Conservation (phyloP, 2,329 filamentous ascomycete species). For the Endoconidiophora laricicola region DNA sequence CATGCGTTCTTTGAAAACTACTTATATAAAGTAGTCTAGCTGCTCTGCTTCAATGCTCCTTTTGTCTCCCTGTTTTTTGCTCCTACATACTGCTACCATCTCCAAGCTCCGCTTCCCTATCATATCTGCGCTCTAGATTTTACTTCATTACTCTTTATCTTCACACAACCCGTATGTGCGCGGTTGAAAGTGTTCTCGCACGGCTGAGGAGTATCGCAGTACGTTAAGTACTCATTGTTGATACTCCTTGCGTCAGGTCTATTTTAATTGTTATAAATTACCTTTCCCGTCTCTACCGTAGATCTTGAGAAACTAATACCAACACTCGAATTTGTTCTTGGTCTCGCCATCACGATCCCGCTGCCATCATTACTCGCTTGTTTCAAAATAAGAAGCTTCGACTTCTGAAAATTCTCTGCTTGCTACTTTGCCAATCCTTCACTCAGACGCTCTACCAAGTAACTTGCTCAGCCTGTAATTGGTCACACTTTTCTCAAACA, state of each 20-base stretch:
- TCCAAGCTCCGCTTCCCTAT: not conserved
- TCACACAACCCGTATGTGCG: constrained; percentile 10
- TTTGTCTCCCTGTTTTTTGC: not conserved
- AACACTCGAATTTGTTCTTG: too few species aligned
- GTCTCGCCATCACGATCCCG: too few species aligned
- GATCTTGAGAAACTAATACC: too few species aligned
- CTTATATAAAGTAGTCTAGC: too few species aligned
- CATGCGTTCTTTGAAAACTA: too few species aligned
- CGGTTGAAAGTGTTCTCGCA: constrained; percentile 17
- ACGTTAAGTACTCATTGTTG: constrained; percentile 27
- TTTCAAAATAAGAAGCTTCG: too few species aligned
- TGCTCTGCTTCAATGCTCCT: not conserved
- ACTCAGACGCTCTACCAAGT: not conserved
- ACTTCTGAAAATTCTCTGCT: too few species aligned
- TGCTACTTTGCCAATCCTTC: not conserved
- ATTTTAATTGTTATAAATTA: constrained; percentile 15
- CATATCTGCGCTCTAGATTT: not conserved
- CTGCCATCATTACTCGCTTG: too few species aligned
- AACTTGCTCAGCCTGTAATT: not conserved
- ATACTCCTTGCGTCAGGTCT: constrained; percentile 49
- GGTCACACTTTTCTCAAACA: not conserved
- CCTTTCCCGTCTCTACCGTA: constrained; percentile 1
- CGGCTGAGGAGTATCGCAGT: constrained; percentile 48
- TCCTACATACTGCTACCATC: not conserved
- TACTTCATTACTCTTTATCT: not conserved